These are phyloP conservation scores for Austropuccinia psidii DNA, from an alignment of 1,284 basidiomycete genomes.

Conservation along the genomic window DNA sequence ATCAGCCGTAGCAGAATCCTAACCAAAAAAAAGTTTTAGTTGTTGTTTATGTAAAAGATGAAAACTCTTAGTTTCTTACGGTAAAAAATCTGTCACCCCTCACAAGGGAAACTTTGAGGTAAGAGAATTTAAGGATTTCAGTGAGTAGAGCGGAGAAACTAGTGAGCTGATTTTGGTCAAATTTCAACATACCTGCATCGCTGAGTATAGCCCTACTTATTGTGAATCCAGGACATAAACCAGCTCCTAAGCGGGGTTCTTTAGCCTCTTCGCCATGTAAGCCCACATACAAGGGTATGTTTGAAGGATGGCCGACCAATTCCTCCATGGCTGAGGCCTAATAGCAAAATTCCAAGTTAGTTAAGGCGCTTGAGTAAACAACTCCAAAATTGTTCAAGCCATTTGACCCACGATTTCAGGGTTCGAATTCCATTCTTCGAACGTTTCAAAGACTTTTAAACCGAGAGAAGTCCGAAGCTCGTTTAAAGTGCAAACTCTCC, in stretches of 20 bases:
- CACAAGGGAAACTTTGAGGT: constrained; percentile 23
- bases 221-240: constrained; percentile 29
- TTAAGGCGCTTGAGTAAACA: not conserved
- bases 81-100: constrained; percentile 35
- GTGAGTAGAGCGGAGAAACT: not conserved
- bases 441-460: constrained; percentile 25
- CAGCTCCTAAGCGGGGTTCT: constrained; percentile 20
- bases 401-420: not conserved
- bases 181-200: constrained; percentile 24
- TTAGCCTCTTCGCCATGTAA: constrained; percentile 36
- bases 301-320: constrained; percentile 32
- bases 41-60: not conserved
- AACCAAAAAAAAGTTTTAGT: not conserved
- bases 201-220: constrained; percentile 34
- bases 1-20: constrained; percentile 34
- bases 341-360: not conserved
- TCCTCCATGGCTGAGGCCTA: constrained; percentile 33
- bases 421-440: constrained; percentile 35
- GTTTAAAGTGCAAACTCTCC: constrained; percentile 31
- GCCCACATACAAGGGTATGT: constrained; percentile 34
- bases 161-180: not conserved
- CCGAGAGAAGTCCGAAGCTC: constrained; percentile 26
- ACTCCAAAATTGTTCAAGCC: not conserved
- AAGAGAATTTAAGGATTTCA: not conserved
- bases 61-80: not conserved